Percentiles rank a stretch among this genome's conserved stretches.
Evolutionary conservation across 345 rosid genomes (phyloP).

Genomic region (Murraya paniculata): DNA sequence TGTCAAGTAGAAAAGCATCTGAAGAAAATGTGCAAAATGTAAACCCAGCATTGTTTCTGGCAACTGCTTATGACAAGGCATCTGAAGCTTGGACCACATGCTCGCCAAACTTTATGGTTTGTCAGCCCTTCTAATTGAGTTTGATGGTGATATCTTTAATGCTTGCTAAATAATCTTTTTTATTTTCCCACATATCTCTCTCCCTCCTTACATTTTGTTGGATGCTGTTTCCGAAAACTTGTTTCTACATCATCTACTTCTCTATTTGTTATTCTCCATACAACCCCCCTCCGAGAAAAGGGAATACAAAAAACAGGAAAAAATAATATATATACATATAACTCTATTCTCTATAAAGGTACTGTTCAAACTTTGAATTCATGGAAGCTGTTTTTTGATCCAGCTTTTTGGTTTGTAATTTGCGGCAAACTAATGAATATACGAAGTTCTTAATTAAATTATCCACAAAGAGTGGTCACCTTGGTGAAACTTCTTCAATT

Average conservation of each 20-base stretch:
- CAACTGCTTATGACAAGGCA: slow-evolving; percentile 83
- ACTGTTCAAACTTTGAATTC: background rate
- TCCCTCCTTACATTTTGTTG: background rate
- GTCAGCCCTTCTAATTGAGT: slow-evolving; percentile 28
- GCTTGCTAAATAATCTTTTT: background rate
- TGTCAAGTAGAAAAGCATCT: slow-evolving; percentile 55
- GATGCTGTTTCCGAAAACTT: background rate
- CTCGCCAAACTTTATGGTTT: slow-evolving; percentile 68
- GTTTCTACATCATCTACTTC: background rate
- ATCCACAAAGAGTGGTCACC: background rate
- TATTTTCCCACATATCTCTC: background rate
- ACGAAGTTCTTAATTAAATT: background rate
- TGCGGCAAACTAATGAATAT: background rate
- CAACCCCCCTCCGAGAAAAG: background rate
- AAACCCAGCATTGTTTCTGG: slow-evolving; percentile 76
- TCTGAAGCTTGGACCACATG: slow-evolving; percentile 87
- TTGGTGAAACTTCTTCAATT: background rate
- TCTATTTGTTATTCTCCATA: background rate
- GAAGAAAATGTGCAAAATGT: slow-evolving; percentile 48
- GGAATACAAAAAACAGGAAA: background rate
- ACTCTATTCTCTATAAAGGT: background rate
- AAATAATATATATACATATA: background rate
- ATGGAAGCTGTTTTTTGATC: background rate
- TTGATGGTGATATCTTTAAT: background rate
- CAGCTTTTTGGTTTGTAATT: background rate